Evolutionary conservation across 352 stramenopile species (phyloP), one percentile per base, ranked within the genome.

Genomic region (Globisporangium radiosum): DNA sequence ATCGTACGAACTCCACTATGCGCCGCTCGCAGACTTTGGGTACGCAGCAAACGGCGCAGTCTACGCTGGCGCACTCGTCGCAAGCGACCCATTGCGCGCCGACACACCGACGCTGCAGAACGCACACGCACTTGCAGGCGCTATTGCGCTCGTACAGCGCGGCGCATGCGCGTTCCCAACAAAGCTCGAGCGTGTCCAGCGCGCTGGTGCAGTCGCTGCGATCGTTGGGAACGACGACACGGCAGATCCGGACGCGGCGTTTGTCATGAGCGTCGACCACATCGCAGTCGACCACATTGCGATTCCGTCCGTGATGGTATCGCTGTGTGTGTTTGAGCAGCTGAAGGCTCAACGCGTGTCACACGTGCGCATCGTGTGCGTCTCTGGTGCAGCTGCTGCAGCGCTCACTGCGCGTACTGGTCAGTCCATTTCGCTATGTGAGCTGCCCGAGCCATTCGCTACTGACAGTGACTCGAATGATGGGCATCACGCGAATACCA

Each of bases 211-310:
- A 0, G 64, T 84, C 4, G 82, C 82, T 6, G 75, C 71, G 15
- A 82, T 92, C 47, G 72, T 92, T 14, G 81, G 78, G 45, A 92
- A 90, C 52, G 71, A 90, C 60, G 81, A 90, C 50, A 54, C 58
- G 4, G 38, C 63, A 3, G 62, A 88, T 43, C 65, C 64, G 0
- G 70, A 85, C 38, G 67, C 70, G 13, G 75, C 79, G 38, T 91
- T 91, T 15, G 75, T 90, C 37, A 92, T 90, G 79, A 90, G 70
- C 48, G 82, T 90, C 2, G 80, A 89, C 49, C 66, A 81, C 14
- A 77, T 88, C 49, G 65, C 74, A 40, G 76, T 80, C 15, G 75
- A 80, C n/a, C 78, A 90, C 59, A 61, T 87, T 6, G 80, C 76
- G 43, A 73, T 92, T n/a, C 78, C 82, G 11, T 66, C 76, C 11